Conservation (phyloP, 768 basidiomycete genomes). For the Trametes maxima region DNA sequence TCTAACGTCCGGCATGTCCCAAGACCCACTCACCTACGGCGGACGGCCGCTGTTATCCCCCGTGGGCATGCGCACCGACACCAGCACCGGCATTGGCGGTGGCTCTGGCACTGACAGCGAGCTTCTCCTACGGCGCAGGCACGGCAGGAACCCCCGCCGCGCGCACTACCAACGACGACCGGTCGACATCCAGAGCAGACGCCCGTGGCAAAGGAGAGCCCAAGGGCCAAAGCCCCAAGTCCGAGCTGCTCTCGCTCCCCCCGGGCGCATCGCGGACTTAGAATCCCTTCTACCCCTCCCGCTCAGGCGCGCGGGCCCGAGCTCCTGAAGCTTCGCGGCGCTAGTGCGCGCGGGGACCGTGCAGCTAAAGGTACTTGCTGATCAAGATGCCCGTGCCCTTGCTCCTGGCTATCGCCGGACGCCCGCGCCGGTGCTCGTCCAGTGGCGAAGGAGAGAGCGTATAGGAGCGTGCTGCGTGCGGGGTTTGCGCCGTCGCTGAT, state of each 20-base stretch:
- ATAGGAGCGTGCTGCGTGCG: too few relatives aligned
- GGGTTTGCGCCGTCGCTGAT: background rate
- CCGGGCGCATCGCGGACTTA: slow-evolving; percentile 13
- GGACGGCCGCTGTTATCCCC: too few relatives aligned
- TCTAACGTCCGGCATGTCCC: too few relatives aligned
- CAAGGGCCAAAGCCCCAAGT: background rate
- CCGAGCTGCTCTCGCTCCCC: background rate
- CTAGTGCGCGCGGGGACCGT: background rate
- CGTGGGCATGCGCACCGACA: background rate
- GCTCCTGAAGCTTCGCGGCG: slow-evolving; percentile 8
- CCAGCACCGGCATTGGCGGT: too few relatives aligned
- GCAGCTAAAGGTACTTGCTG: too few relatives aligned
- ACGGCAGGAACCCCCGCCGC: background rate
- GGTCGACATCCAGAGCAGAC: too few relatives aligned
- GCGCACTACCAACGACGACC: slow-evolving; percentile 1
- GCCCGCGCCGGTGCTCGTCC: too few relatives aligned
- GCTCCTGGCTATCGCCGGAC: slow-evolving; percentile 4
- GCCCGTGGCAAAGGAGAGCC: background rate
- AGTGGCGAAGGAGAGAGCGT: too few relatives aligned
- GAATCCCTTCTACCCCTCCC: background rate
- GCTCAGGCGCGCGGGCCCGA: background rate
- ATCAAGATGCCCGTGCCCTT: background rate
- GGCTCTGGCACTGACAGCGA: background rate
- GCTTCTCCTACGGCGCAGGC: background rate
- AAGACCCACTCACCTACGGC: too few relatives aligned